Evolutionary conservation across 345 rosid genomes (phyloP), one percentile per base, ranked within the genome.

Genomic region (Dipteronia dyeriana): DNA sequence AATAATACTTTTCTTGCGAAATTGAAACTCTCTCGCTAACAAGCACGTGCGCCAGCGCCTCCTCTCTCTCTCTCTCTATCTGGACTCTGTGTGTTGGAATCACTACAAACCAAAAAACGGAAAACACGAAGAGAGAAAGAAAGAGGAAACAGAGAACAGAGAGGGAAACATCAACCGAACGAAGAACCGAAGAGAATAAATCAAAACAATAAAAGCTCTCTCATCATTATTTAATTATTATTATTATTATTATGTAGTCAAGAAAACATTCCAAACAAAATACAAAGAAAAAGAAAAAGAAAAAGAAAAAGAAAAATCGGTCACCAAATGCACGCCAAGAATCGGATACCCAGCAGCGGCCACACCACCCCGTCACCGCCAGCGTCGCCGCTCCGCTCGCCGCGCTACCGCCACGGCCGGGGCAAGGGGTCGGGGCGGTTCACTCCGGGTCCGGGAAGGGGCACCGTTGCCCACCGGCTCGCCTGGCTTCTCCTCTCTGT

Each of bases 331-430:
- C 98, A 88, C 78, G 90, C 97, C 12, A 85, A 90, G 81, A 91
- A 69, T 71, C 84, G 98, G 80, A 77, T 90, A 77, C 95, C 97
- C 34, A 87, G 92, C 84, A 94, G 97, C 91, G 98, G 97, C 86
- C 97, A 91, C 89, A 80, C 84, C 19, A 89, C 97, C n/a, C 99
- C 99, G 0, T 97, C 99, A 11, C 98, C 99, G 5, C 99, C 97
- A n/a, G 88, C 85, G 25, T 92, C 98, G 43, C 98, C 98, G 56
- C 89, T 90, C 54, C 94, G 98, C 7, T 92, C 98, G 19, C 99
- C 98, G 13, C 87, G 97, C 19, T 90, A 85, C 85, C 97, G 97
- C 19, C 95, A 82, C 82, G 81, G 88, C 66, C 89, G 91, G 54
- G 86, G 90, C 20, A 94, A 92, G 78, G 79, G 83, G 38, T 90